phyloP scores from a whole-genome alignment of 1,139 yeast species.

The Torulaspora globosa region DNA sequence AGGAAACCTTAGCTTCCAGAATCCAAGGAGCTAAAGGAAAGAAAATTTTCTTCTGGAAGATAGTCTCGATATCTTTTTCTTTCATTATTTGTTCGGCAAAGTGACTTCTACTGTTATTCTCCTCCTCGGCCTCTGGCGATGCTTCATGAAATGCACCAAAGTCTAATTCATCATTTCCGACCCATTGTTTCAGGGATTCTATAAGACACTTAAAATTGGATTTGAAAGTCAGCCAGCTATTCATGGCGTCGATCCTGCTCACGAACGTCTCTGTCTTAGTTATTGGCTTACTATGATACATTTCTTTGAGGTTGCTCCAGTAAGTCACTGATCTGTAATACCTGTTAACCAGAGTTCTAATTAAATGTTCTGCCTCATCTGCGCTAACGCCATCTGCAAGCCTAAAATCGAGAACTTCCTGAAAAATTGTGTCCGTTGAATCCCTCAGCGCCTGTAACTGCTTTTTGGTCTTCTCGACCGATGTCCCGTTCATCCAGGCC shows the following conservation, averaged over 20 bases:
- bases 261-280: slow-evolving; percentile 64
- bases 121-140: slow-evolving; percentile 27
- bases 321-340: slow-evolving; percentile 68
- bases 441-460: slow-evolving; percentile 70
- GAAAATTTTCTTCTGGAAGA: slow-evolving; percentile 51
- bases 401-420: slow-evolving; percentile 52
- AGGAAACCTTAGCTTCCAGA: slow-evolving; percentile 71
- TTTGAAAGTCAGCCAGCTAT: slow-evolving; percentile 79
- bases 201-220: slow-evolving; percentile 61
- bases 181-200: slow-evolving; percentile 55
- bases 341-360: slow-evolving; percentile 46
- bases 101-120: slow-evolving; percentile 59
- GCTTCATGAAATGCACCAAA: slow-evolving; percentile 15
- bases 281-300: slow-evolving; percentile 73
- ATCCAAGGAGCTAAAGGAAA: slow-evolving; percentile 48
- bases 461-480: slow-evolving; percentile 74
- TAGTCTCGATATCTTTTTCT: slow-evolving; percentile 73
- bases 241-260: slow-evolving; percentile 66
- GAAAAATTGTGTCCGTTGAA: slow-evolving; percentile 67
- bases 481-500: slow-evolving; percentile 77
- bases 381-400: slow-evolving; percentile 19
- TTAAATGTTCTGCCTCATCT: slow-evolving; percentile 23
- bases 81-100: slow-evolving; percentile 84
- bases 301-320: slow-evolving; percentile 77
- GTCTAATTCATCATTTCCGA: slow-evolving; percentile 77